phyloP scores from a whole-genome alignment of 345 rosid genomes.

The Ceriops decandra region DNA sequence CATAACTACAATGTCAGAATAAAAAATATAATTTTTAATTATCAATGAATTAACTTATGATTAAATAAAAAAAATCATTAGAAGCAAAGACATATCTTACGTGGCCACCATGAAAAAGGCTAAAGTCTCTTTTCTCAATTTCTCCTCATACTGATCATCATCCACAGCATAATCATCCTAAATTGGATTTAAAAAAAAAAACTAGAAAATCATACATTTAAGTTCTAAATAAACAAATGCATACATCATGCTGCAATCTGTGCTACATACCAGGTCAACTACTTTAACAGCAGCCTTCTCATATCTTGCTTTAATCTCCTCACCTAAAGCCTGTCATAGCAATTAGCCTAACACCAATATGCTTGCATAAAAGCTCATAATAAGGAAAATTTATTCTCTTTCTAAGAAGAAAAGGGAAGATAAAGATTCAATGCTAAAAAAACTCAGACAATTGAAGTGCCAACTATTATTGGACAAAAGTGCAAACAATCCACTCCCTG shows the following conservation, averaged over 20 bases:
- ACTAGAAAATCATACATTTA: not conserved
- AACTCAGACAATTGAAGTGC: no score
- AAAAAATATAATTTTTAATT: not conserved
- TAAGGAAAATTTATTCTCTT: not conserved
- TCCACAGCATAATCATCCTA: slow-evolving; percentile 95
- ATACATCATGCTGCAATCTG: not conserved
- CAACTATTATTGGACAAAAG: no score
- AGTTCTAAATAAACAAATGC: not conserved
- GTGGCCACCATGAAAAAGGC: slow-evolving; percentile 89
- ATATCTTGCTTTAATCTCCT: slow-evolving; percentile 34
- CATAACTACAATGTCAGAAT: slow-evolving; percentile 47
- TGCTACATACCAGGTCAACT: slow-evolving; percentile 26
- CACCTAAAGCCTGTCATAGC: slow-evolving; percentile 23
- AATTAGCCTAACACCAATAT: not conserved
- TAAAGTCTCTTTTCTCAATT: slow-evolving; percentile 74
- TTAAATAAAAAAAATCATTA: not conserved
- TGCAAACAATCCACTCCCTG: no score
- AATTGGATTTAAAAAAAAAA: not conserved
- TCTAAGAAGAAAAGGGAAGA: no score
- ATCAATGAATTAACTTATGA: no score
- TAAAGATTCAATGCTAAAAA: no score
- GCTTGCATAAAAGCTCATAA: not conserved
- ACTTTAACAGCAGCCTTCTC: slow-evolving; percentile 31
- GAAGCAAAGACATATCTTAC: slow-evolving; percentile 37
- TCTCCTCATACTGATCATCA: slow-evolving; percentile 87